Conservation (phyloP, 306 rosid species). For the Vachellia collinsii region DNA sequence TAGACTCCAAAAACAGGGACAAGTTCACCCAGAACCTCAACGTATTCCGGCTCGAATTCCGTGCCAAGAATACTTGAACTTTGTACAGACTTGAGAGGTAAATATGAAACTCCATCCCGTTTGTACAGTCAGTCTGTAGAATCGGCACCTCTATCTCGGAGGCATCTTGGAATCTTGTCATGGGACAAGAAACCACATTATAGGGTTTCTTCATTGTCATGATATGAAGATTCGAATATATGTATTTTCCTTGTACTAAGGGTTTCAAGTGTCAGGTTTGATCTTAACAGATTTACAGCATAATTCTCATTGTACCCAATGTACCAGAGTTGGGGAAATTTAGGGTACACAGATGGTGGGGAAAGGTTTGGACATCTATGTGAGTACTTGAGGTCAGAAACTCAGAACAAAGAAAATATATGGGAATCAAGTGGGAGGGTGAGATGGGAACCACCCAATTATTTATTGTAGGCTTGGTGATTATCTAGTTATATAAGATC, state of each 20-base stretch:
- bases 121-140: constrained; percentile 39
- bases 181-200: constrained; percentile 37
- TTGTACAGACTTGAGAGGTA: constrained; percentile 8
- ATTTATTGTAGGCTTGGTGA: constrained; percentile 36
- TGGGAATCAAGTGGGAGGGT: constrained; percentile 19
- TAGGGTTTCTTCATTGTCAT: constrained; percentile 33
- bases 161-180: constrained; percentile 33
- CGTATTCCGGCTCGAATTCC: constrained; percentile 50
- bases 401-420: constrained; percentile 12
- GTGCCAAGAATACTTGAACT: constrained; percentile 52
- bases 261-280: constrained; percentile 39
- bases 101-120: constrained; percentile 30
- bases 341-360: constrained; percentile 25
- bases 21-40: constrained; percentile 60
- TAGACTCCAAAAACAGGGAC: constrained; percentile 61
- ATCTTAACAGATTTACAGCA: constrained; percentile 34
- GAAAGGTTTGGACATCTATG: constrained; percentile 25
- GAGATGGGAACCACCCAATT: constrained; percentile 28
- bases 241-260: constrained; percentile 45
- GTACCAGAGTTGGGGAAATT: constrained; percentile 34
- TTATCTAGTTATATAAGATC: constrained; percentile 36
- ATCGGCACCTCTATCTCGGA: constrained; percentile 31
- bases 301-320: constrained; percentile 28
- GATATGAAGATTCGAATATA: constrained; percentile 29
- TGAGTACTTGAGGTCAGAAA: constrained; percentile 14